Conservation (phyloP, 768 basidiomycete species). For the Obba rivulosa region DNA sequence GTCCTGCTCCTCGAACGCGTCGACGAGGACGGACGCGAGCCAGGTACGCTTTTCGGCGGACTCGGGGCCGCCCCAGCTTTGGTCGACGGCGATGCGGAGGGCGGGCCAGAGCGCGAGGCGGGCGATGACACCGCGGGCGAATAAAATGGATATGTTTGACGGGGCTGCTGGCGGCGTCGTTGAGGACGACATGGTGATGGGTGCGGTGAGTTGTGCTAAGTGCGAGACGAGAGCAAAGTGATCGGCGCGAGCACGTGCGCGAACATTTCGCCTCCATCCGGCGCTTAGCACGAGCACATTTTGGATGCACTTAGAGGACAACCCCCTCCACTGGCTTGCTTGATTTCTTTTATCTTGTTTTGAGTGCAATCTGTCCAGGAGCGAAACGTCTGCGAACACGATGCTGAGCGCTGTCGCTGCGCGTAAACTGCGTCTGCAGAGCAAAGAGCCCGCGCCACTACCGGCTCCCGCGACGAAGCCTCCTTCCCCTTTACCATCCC, state of each 20-base stretch:
- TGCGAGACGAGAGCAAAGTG: background rate
- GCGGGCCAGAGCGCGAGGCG: constrained; percentile 82
- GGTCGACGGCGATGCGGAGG: constrained; percentile 78
- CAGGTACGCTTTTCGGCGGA: constrained; percentile 71
- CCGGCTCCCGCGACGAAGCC: constrained; percentile 8
- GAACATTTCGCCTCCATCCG: background rate
- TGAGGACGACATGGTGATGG: constrained; percentile 10
- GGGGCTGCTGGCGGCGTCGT: constrained; percentile 24
- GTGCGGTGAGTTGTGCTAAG: background rate
- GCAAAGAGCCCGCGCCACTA: constrained; percentile 21
- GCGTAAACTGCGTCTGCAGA: constrained; percentile 48
- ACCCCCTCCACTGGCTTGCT: too few relatives aligned
- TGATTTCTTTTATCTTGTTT: too few relatives aligned
- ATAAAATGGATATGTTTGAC: constrained; percentile 52
- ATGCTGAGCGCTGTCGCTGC: constrained; percentile 77
- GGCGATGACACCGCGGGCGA: constrained; percentile 83
- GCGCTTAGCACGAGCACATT: background rate
- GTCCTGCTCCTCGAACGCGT: constrained; percentile 62
- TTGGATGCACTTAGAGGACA: background rate
- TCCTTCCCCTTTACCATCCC: constrained; percentile 11
- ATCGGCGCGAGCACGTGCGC: background rate
- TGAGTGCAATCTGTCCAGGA: too few relatives aligned
- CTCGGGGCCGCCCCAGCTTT: constrained; percentile 82
- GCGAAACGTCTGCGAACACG: background rate
- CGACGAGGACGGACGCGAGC: constrained; percentile 77